These are phyloP conservation scores for Pelargonium cotyledonis DNA, from an alignment of 441 rosid species.

Conservation along the genomic window DNA sequence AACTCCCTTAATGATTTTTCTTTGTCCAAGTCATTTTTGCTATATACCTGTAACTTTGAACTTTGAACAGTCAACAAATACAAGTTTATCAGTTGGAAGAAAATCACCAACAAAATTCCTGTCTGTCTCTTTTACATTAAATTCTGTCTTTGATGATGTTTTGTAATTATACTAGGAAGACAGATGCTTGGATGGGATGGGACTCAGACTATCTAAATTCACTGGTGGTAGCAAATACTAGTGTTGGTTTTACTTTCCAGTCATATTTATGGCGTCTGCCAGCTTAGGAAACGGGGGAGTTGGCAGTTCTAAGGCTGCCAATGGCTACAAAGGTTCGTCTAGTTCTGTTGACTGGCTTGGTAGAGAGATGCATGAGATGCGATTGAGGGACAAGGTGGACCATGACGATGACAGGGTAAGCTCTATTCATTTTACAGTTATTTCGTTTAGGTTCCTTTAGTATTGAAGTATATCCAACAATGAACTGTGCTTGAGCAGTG, in stretches of 20 bases:
- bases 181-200: constrained; percentile 36
- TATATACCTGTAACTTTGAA: not conserved
- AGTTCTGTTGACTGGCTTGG: constrained; percentile 94
- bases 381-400: constrained; percentile 71
- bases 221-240: constrained; percentile 33
- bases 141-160: not conserved
- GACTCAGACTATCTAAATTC: constrained; percentile 24
- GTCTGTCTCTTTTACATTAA: not conserved
- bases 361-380: constrained; percentile 88
- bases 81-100: not conserved
- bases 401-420: constrained; percentile 78
- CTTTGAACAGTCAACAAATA: not conserved
- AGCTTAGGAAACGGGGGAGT: constrained; percentile 86
- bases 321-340: constrained; percentile 76
- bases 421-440: constrained; percentile 7
- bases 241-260: constrained; percentile 22
- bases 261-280: constrained; percentile 65
- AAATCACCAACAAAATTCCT: not conserved
- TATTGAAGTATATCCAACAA: not conserved
- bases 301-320: constrained; percentile 84
- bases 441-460: constrained; percentile 5
- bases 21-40: not conserved
- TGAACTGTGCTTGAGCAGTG: not conserved
- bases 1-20: not conserved
- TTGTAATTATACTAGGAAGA: constrained; percentile 38